A percentile compares a stretch with the other conserved stretches of the same genome.
phyloP scores from a whole-genome alignment of 257 asterid species.

The Rubia yunnanensis region DNA sequence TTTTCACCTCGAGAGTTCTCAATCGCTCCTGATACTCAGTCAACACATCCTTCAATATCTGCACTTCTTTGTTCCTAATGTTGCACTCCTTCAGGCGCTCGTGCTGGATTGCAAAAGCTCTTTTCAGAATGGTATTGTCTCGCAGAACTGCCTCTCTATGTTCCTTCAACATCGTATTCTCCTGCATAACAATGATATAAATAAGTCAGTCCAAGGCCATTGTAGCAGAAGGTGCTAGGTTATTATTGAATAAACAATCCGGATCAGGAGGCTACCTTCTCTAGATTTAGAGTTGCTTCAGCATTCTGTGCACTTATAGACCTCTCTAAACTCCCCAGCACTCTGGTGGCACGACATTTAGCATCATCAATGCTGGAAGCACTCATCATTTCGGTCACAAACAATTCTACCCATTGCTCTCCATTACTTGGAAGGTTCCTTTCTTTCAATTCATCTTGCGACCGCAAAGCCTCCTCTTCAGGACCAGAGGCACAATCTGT shows the following conservation, averaged over 20 bases:
- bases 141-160: conserved; percentile 42
- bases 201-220: not conserved
- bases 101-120: conserved; percentile 72
- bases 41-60: conserved; percentile 61
- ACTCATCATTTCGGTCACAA: conserved; percentile 59
- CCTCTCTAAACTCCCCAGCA: conserved; percentile 62
- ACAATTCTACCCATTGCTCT: conserved; percentile 67
- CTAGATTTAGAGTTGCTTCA: conserved; percentile 42
- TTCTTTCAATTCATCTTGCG: conserved; percentile 28
- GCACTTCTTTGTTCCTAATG: conserved; percentile 52
- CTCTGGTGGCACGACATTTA: conserved; percentile 42
- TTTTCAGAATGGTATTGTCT: conserved; percentile 63
- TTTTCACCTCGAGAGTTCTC: conserved; percentile 68
- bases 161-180: conserved; percentile 60
- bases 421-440: conserved; percentile 50
- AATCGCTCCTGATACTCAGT: conserved; percentile 58
- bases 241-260: not conserved
- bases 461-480: conserved; percentile 20
- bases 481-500: conserved; percentile 25
- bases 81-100: conserved; percentile 76
- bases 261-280: conserved; percentile 41
- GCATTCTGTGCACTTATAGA: conserved; percentile 41
- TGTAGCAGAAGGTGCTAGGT: not conserved
- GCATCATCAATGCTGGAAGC: conserved; percentile 79
- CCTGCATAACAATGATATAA: conserved; percentile 29